phyloP scores from a whole-genome alignment of 2,329 filamentous ascomycete species.

The Lasiodiplodia citricola region DNA sequence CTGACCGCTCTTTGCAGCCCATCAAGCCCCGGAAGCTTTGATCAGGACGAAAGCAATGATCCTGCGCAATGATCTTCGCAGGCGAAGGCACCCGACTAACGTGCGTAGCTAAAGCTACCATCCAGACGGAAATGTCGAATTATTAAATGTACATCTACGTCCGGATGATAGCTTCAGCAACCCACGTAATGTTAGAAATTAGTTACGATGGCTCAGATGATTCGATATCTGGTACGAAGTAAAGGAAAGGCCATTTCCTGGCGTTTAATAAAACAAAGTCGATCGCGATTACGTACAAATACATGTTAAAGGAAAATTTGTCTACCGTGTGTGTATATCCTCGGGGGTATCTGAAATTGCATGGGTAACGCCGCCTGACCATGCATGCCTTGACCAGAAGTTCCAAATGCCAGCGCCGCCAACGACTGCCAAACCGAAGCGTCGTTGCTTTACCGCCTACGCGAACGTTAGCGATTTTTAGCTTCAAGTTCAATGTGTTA shows the following conservation, averaged over 20 bases:
- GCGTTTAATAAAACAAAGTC: neutral
- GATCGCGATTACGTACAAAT: neutral
- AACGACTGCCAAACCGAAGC: neutral
- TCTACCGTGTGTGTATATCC: neutral
- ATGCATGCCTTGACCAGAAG: neutral
- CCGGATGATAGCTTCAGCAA: no score
- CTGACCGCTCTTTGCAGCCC: neutral
- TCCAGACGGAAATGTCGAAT: no score
- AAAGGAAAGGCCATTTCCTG: no score
- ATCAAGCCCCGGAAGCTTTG: constrained; percentile 14
- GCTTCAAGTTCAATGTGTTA: no score
- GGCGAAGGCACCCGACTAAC: no score
- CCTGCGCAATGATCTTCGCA: no score
- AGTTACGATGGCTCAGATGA: no score
- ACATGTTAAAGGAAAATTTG: neutral
- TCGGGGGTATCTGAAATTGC: neutral
- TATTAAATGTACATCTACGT: no score
- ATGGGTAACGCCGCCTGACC: neutral
- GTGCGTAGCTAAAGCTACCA: no score
- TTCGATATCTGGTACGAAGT: no score
- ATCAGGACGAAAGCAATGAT: neutral
- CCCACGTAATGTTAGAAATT: no score
- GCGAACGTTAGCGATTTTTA: no score
- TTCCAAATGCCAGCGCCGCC: neutral
- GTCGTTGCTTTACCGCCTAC: neutral